Percentiles rank a stretch among this genome's conserved stretches.
Conservation (phyloP, 495 filamentous ascomycete species). For the Neurospora sublineolata region DNA sequence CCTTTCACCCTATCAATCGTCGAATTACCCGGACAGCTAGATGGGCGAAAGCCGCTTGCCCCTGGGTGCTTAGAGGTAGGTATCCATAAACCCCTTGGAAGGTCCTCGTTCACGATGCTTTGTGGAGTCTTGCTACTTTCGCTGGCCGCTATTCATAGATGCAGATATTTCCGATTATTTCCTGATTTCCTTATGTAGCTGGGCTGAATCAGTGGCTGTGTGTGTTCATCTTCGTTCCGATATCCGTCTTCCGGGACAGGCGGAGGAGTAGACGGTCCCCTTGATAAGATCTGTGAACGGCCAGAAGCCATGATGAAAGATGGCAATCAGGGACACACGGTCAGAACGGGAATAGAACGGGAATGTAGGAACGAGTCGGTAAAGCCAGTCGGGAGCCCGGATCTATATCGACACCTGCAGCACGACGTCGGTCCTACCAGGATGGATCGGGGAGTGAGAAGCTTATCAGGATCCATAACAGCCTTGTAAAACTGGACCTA, state of each 20-base stretch:
- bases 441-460: neutral
- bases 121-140: neutral
- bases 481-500: neutral
- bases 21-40: neutral
- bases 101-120: neutral
- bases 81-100: neutral
- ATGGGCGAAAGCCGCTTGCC: neutral
- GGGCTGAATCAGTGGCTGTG: neutral
- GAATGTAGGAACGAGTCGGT: neutral
- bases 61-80: neutral
- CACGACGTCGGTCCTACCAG: neutral
- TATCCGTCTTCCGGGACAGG: neutral
- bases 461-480: neutral
- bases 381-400: neutral
- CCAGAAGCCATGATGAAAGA: neutral
- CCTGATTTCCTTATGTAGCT: neutral
- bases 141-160: neutral
- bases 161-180: neutral
- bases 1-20: neutral
- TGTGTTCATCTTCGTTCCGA: neutral
- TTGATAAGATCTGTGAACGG: neutral
- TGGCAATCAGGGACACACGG: too few relatives aligned
- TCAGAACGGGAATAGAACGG: too few relatives aligned
- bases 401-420: neutral
- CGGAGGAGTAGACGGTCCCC: neutral